A percentile compares a stretch with the other conserved stretches of the same genome.
phyloP scores from a whole-genome alignment of 2,329 filamentous ascomycete species.

The Exserohilum rostratum region DNA sequence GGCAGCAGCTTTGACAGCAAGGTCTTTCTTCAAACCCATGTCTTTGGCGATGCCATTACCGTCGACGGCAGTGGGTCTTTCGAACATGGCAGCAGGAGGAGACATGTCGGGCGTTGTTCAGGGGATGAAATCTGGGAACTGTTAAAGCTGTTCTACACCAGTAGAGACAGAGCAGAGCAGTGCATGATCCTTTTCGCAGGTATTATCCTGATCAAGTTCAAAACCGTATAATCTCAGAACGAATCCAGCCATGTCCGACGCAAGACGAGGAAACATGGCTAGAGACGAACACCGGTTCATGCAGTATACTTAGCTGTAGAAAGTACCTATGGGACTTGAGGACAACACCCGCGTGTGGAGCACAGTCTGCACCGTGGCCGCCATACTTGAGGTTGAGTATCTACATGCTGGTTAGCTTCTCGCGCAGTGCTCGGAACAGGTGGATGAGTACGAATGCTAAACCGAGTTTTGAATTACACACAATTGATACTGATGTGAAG shows the following conservation, averaged over 20 bases:
- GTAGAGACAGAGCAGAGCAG: conserved; percentile 60
- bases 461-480: conserved; percentile 1
- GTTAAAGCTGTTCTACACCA: conserved; percentile 36
- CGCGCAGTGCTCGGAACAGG: neutral
- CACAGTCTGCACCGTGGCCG: conserved; percentile 38
- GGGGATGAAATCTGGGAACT: conserved; percentile 37
- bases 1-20: conserved; percentile 57
- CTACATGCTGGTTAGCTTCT: conserved; percentile 31
- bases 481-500: neutral
- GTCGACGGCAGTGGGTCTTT: conserved; percentile 46
- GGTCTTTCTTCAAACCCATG: conserved; percentile 43
- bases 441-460: conserved; percentile 29
- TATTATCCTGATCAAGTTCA: conserved; percentile 98
- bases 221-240: conserved; percentile 90
- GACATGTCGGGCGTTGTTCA: conserved; percentile 63
- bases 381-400: conserved; percentile 37
- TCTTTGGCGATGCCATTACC: conserved; percentile 21
- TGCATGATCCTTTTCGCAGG: conserved; percentile 99
- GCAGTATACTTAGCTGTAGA: conserved; percentile 49
- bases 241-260: conserved; percentile 35
- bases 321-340: conserved; percentile 46
- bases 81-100: conserved; percentile 72
- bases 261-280: conserved; percentile 9
- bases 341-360: conserved; percentile 45
- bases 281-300: conserved; percentile 52